A percentile compares a stretch with the other conserved stretches of the same genome.
phyloP scores from a whole-genome alignment of 169 alveolate species.

The Plasmodium gaboni region DNA sequence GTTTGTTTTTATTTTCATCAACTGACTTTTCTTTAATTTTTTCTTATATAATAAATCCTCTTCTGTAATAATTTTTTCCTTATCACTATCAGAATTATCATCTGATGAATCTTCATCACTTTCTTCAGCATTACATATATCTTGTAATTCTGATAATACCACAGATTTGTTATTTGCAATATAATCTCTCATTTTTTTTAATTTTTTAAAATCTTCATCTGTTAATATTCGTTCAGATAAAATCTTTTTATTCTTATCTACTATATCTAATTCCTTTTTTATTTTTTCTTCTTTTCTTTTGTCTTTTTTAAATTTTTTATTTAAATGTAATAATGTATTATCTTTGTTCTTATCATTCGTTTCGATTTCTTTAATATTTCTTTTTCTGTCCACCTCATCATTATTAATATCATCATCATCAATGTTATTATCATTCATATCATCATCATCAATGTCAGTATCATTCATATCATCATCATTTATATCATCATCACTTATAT shows the following conservation, averaged over 20 bases:
- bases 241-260: constrained; percentile 1
- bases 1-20: constrained; percentile 25
- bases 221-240: constrained; percentile 45
- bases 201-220: constrained; percentile 52
- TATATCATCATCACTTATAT: no score
- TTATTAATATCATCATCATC: neutral
- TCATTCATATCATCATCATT: no score
- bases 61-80: constrained; percentile 44
- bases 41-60: constrained; percentile 35
- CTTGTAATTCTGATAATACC: constrained; percentile 27
- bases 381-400: neutral
- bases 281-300: constrained; percentile 26
- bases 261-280: constrained; percentile 14
- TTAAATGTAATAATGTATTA: neutral
- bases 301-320: constrained; percentile 5
- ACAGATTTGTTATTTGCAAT: constrained; percentile 26
- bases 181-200: constrained; percentile 44
- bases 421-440: neutral
- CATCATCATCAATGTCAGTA: no score
- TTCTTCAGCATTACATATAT: constrained; percentile 28
- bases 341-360: neutral
- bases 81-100: constrained; percentile 11
- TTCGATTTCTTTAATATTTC: neutral
- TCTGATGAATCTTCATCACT: constrained; percentile 17
- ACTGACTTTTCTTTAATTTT: constrained; percentile 30